phyloP scores from a whole-genome alignment of 225 moss, liverwort and hornwort genomes.

The Climacium dendroides region DNA sequence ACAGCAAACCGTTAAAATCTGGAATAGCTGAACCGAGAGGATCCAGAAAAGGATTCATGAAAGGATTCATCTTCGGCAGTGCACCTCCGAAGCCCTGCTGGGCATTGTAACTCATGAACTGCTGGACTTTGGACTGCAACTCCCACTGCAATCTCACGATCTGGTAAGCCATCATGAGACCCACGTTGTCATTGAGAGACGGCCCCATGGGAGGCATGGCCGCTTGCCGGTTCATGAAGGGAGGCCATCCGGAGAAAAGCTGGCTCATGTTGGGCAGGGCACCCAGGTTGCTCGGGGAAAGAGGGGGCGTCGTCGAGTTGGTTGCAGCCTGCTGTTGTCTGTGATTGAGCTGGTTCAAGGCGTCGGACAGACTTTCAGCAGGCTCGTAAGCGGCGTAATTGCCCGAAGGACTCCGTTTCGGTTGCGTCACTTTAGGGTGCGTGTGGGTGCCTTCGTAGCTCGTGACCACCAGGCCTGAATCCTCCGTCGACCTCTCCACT shows the following conservation, averaged over 20 bases:
- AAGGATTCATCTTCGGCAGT: constrained; percentile 6
- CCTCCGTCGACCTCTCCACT: constrained; percentile 33
- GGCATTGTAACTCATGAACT: constrained; percentile 25
- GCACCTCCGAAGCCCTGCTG: not conserved
- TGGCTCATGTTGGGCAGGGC: not conserved
- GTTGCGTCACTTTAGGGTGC: constrained; percentile 25
- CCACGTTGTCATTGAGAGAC: constrained; percentile 7
- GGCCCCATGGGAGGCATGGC: not conserved
- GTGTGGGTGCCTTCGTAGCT: constrained; percentile 45
- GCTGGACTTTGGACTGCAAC: constrained; percentile 15
- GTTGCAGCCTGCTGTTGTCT: constrained; percentile 7
- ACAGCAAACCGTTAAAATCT: not conserved
- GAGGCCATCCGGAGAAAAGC: constrained; percentile 3
- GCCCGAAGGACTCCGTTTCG: not conserved
- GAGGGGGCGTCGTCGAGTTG: not conserved
- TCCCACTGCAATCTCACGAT: constrained; percentile 19
- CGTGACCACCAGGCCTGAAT: constrained; percentile 28
- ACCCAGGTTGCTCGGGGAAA: not conserved
- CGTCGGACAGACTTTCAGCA: constrained; percentile 11
- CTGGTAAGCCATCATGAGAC: constrained; percentile 30
- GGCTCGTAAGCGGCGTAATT: not conserved
- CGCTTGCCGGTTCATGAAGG: not conserved
- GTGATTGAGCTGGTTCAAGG: constrained; percentile 4
- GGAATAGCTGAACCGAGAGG: not conserved
- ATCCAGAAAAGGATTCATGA: not conserved